phyloP scores from a whole-genome alignment of 2,329 filamentous ascomycete species.

The Catunica adiposa region DNA sequence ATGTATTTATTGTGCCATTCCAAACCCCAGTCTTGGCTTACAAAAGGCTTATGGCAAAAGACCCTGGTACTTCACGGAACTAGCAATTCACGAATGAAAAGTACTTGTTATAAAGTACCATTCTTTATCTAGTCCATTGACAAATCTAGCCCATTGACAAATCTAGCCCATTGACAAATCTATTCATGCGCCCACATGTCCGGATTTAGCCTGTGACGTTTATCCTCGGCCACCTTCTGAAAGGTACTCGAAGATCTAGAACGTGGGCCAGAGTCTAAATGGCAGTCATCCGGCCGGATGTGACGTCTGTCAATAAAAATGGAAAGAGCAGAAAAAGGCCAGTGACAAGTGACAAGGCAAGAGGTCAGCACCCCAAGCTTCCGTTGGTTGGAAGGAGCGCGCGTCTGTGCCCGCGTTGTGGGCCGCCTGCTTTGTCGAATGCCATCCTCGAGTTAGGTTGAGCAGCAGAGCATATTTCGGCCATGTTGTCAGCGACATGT shows the following conservation, averaged over 20 bases:
- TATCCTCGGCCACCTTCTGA: too few relatives aligned
- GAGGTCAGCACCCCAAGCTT: not conserved
- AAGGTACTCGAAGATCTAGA: too few relatives aligned
- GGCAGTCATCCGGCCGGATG: too few relatives aligned
- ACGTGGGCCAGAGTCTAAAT: too few relatives aligned
- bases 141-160: too few relatives aligned
- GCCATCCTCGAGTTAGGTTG: not conserved
- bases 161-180: too few relatives aligned
- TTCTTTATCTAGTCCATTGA: too few relatives aligned
- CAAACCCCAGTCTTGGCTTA: not conserved
- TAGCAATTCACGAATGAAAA: too few relatives aligned
- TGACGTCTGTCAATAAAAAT: not conserved
- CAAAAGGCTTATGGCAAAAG: not conserved
- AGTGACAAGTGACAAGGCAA: not conserved
- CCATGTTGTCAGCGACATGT: not conserved
- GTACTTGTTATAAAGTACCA: too few relatives aligned
- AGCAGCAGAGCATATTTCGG: not conserved
- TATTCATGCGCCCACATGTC: too few relatives aligned
- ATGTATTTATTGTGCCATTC: not conserved
- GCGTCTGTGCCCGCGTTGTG: not conserved
- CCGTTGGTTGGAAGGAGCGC: not conserved
- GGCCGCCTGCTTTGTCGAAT: not conserved
- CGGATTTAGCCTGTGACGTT: too few relatives aligned
- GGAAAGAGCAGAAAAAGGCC: not conserved
- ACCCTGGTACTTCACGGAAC: not conserved